A percentile compares a stretch with the other conserved stretches of the same genome.
Conservation (phyloP, 495 filamentous ascomycete genomes). For the Arthonia radiata region DNA sequence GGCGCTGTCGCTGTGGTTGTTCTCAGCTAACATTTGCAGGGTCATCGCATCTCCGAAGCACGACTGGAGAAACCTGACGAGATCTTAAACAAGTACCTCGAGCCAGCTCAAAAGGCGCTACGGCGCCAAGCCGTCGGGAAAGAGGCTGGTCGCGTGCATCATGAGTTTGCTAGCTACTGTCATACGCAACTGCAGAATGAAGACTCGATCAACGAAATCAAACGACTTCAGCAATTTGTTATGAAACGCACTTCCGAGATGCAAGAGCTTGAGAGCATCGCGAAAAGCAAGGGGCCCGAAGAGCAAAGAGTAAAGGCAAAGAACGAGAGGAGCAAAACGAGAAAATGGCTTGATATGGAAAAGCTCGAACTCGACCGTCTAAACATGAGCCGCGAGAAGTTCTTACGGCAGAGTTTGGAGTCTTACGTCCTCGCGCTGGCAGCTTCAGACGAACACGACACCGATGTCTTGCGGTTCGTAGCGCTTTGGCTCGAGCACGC, state of each 20-base stretch:
- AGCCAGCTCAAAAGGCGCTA: slow-evolving; percentile 58
- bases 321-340: slow-evolving; percentile 32
- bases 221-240: slow-evolving; percentile 54
- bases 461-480: slow-evolving; percentile 78
- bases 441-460: slow-evolving; percentile 70
- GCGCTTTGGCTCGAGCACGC: slow-evolving; percentile 80
- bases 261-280: slow-evolving; percentile 32
- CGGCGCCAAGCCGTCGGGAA: slow-evolving; percentile 39
- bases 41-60: slow-evolving; percentile 71
- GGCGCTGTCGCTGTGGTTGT: slow-evolving; percentile 3
- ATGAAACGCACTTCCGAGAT: too few species aligned
- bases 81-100: slow-evolving; percentile 64
- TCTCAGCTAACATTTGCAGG: slow-evolving; percentile 17
- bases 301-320: slow-evolving; percentile 19
- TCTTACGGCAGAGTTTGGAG: slow-evolving; percentile 66
- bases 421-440: slow-evolving; percentile 74
- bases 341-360: slow-evolving; percentile 72
- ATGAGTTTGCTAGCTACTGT: slow-evolving; percentile 86
- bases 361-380: slow-evolving; percentile 65
- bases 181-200: slow-evolving; percentile 74
- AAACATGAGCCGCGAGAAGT: slow-evolving; percentile 45
- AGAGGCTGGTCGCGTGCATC: slow-evolving; percentile 69
- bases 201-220: slow-evolving; percentile 62
- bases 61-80: slow-evolving; percentile 77
- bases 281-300: slow-evolving; percentile 23